A percentile compares a stretch with the other conserved stretches of the same genome.
These are phyloP conservation scores for Aspergillus floridensis DNA, from an alignment of 2,329 filamentous ascomycete genomes.

Conservation along the genomic window DNA sequence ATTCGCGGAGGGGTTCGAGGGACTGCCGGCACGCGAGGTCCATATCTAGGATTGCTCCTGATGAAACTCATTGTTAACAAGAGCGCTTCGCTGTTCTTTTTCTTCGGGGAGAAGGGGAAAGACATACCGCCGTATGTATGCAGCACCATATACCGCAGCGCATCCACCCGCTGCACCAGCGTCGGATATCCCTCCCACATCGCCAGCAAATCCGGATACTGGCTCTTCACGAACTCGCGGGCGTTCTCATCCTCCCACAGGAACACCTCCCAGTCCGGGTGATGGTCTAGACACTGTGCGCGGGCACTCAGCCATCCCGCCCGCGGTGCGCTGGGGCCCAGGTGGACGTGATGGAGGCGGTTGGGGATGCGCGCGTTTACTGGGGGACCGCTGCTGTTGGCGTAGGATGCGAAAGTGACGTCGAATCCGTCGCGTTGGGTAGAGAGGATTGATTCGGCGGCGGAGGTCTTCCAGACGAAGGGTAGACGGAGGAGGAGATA, in stretches of 20 bases:
- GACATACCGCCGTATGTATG: slow-evolving; percentile 20
- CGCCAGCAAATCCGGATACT: slow-evolving; percentile 16
- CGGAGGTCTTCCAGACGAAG: slow-evolving; percentile 6
- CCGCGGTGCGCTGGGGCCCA: slow-evolving; percentile 12
- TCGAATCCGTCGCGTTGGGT: slow-evolving; percentile 9
- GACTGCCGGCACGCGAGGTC: slow-evolving; percentile 41
- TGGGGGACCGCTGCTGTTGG: background rate
- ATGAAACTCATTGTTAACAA: no score
- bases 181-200: slow-evolving; percentile 21
- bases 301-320: slow-evolving; percentile 20
- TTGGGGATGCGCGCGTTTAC: background rate
- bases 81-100: no score
- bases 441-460: background rate
- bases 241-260: slow-evolving; percentile 18
- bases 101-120: background rate
- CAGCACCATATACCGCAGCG: slow-evolving; percentile 23
- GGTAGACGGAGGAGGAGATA: slow-evolving; percentile 10
- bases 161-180: slow-evolving; percentile 23
- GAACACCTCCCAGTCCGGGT: slow-evolving; percentile 15
- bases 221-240: slow-evolving; percentile 13
- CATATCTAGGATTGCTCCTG: slow-evolving; percentile 34
- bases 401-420: slow-evolving; percentile 8
- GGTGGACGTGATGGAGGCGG: slow-evolving; percentile 15
- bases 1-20: slow-evolving; percentile 41
- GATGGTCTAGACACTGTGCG: slow-evolving; percentile 15